These are phyloP conservation scores for Ajuga reptans DNA, from an alignment of 305 asterid species.

Conservation along the genomic window DNA sequence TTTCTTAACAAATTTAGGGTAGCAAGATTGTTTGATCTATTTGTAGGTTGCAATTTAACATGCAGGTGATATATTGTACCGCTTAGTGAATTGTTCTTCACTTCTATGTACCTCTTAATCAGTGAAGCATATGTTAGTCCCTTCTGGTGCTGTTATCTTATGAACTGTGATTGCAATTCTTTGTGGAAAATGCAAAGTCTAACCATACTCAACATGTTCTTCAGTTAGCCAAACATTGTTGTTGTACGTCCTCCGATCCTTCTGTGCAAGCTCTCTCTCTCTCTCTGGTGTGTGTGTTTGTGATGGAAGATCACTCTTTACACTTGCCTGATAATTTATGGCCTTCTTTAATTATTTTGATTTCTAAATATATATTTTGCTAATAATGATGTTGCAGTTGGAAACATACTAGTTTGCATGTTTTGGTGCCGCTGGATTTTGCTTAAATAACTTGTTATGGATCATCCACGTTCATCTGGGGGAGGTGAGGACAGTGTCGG, in stretches of 20 bases:
- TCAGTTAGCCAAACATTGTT: slow-evolving; percentile 2
- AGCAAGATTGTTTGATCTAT: neutral
- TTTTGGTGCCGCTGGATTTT: slow-evolving; percentile 10
- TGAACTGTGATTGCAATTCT: neutral
- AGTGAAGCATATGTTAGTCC: neutral
- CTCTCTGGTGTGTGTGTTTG: neutral
- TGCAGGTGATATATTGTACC: neutral
- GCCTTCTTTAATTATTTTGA: neutral
- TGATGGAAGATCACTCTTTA: neutral
- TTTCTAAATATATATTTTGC: neutral
- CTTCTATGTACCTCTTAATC: too few relatives aligned
- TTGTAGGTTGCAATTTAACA: slow-evolving; percentile 7
- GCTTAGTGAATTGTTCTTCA: neutral
- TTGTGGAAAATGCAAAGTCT: neutral
- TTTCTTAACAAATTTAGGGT: neutral
- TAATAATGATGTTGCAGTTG: slow-evolving; percentile 26
- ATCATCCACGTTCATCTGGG: slow-evolving; percentile 62
- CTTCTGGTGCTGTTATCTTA: neutral
- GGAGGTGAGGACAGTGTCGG: slow-evolving; percentile 74
- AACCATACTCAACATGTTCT: neutral
- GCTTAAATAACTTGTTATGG: slow-evolving; percentile 42
- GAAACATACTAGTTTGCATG: slow-evolving; percentile 19
- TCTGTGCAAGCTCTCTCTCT: neutral
- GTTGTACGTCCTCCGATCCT: neutral
- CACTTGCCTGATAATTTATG: neutral